Evolutionary conservation across 345 rosid genomes (phyloP).

Genomic region (Corchorus olitorius): DNA sequence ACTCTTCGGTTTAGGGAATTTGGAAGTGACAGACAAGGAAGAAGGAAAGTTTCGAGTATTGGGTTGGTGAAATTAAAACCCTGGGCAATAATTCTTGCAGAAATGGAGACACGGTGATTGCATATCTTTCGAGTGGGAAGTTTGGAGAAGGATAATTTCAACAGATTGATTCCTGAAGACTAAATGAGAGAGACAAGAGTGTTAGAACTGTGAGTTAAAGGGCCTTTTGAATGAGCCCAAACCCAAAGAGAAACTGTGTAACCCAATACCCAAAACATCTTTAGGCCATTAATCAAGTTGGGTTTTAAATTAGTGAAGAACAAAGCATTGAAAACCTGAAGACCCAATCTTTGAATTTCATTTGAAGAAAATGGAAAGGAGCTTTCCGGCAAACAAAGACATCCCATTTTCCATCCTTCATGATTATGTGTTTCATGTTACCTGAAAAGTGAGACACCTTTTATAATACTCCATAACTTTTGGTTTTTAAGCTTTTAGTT

Average conservation of each 20-base stretch:
- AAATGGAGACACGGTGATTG: conserved; percentile 51
- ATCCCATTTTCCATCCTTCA: conserved; percentile 8
- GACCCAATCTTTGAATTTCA: neutral
- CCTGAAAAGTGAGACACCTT: conserved; percentile 21
- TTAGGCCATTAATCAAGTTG: neutral
- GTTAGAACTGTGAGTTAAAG: neutral
- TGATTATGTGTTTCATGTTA: conserved; percentile 13
- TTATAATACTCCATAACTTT: neutral
- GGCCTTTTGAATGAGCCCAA: neutral
- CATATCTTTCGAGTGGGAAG: conserved; percentile 27
- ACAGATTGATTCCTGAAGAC: too few relatives aligned
- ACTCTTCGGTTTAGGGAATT: conserved; percentile 11
- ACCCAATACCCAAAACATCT: neutral
- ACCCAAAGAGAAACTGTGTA: neutral
- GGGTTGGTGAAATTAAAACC: conserved; percentile 27
- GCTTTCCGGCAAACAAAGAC: neutral
- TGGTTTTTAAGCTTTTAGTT: neutral
- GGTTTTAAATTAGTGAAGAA: too few relatives aligned
- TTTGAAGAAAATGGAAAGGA: conserved; percentile 6
- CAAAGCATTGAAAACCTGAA: too few relatives aligned
- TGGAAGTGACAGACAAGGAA: neutral
- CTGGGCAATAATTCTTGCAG: conserved; percentile 34
- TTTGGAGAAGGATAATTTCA: neutral
- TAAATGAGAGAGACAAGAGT: neutral
- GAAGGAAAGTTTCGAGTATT: conserved; percentile 12